Base-by-base conservation (phyloP, 768 basidiomycete genomes). In the Sarcodon sp. region DNA sequence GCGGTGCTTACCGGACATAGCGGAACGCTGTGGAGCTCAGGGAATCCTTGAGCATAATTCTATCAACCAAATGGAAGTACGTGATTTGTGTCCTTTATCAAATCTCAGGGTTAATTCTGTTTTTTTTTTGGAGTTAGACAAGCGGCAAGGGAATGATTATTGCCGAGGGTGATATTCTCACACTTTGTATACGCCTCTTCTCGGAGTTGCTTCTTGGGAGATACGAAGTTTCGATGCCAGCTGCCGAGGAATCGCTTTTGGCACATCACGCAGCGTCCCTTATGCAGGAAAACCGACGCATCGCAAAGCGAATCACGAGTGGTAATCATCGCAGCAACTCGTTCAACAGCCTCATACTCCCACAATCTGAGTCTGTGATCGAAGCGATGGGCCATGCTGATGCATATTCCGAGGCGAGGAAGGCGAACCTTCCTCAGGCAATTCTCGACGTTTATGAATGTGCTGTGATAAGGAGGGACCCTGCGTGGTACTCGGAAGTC, bases 1-100 rank as follows among this genome's bases (percentile, higher is more conserved):
- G 52, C 64, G 71, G 13, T 73, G 69, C 50, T 63, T 69, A 7
- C 61, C 70, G 8, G 72, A 74, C 48, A 65, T 81, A n/a, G 67
- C 76, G 5, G 80, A 83, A 51, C 69, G 80, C 9, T 80, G 76
- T 49, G 80, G 80, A 44, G 80, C 77, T 2, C 79, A 81, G 59
- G 79, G 80, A 2, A 71, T 76, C 0, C 80, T 80, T 48, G 79
- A 76, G 45, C 71, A 75, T 47, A 83, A 82, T 54, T 74, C 76
- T 53, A 71, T 81, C 65, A 70, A 72, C 4, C 65, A 66, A 39
- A 68, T 75, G 32, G 72, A 77, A 65, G 79, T 78, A 48, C 3
- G 62, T 54, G 55, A 51, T 7, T 15, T 37, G 4, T 18, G 51
- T 34, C 33, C 15, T 7, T 12, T 32, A 33, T 44, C 37, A 50